Base-by-base conservation (phyloP, 306 rosid genomes). In the Arachis hypogaea region DNA sequence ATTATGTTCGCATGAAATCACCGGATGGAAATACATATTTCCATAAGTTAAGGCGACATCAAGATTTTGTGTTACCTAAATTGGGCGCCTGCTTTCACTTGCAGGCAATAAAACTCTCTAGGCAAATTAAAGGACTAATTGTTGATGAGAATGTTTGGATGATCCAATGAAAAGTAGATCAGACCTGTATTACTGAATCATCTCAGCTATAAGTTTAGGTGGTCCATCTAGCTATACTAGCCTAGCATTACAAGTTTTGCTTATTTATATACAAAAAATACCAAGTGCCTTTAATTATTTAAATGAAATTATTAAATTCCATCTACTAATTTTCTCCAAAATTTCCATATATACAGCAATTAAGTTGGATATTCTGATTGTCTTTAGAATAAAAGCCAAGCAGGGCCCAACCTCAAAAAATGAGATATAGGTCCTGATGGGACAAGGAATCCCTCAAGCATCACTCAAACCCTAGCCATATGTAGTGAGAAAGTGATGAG, bases 21-120 rank as follows among this genome's bases (percentile, higher is more conserved):
- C 71, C 10, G 54, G 75, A 71, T 63, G 62, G 38, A 69, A 75
- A 81, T 75, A 72, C 75, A 71, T 9, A 77, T 82, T 77, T 78
- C 50, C 86, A 64, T 64, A 57, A 82, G 63, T 79, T 77, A 74
- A 77, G 83, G 78, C 79, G 82, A 82, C 82, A 82, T 65, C 3
- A 77, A 84, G 79, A 79, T 77, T 71, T 80, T 56, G 78, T 65
- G 90, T 75, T 75, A 70, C 80, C 85, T 68, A 79, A 82, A 77
- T 73, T 58, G 63, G 80, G 75, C 47, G 81, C 80, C 80, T 72
- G 36, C 58, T 78, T 83, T 82, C 75, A 46, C 46, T 78, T 59
- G 68, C 46, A 66, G 84, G 74, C 84, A 84, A 88, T 73, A 73
- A 75, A 68, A 70, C 65, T 33, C 60, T 68, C 61, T 67, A 74